Evolutionary conservation across 2,329 filamentous ascomycete species (phyloP).

Genomic region (Colletotrichum sp.): DNA sequence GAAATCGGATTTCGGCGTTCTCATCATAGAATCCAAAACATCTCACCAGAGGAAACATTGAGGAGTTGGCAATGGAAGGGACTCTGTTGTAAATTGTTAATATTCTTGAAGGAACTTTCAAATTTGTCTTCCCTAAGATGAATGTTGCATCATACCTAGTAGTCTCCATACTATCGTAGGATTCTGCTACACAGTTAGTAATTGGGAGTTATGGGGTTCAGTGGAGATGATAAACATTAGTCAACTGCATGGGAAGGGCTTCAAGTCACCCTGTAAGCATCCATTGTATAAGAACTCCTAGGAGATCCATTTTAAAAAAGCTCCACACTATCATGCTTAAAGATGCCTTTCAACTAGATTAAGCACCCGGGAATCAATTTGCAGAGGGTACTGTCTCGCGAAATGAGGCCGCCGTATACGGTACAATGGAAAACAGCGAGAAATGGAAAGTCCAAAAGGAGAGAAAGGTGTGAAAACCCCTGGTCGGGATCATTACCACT

Average conservation of each 20-base stretch:
- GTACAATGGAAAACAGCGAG: too few species aligned
- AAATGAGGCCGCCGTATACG: too few species aligned
- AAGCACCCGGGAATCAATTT: too few species aligned
- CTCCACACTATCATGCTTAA: too few species aligned
- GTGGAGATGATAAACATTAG: not conserved
- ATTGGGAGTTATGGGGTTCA: not conserved
- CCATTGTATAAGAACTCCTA: too few species aligned
- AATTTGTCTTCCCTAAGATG: not conserved
- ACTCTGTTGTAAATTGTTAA: not conserved
- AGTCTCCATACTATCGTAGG: too few species aligned
- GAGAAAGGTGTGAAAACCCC: not conserved
- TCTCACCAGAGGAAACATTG: not conserved
- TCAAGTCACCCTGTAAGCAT: too few species aligned
- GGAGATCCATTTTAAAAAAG: too few species aligned
- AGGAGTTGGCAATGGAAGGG: too few species aligned
- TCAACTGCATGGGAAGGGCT: not conserved
- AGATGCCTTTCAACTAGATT: not conserved
- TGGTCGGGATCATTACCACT: not conserved
- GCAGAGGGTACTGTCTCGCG: too few species aligned
- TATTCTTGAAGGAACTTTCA: not conserved
- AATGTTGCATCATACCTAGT: too few species aligned
- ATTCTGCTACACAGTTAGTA: not conserved
- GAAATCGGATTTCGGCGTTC: not conserved
- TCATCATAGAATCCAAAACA: not conserved
- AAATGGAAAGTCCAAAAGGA: too few species aligned